phyloP scores from a whole-genome alignment of 169 alveolate species.

The Cryptosporidium parvum region DNA sequence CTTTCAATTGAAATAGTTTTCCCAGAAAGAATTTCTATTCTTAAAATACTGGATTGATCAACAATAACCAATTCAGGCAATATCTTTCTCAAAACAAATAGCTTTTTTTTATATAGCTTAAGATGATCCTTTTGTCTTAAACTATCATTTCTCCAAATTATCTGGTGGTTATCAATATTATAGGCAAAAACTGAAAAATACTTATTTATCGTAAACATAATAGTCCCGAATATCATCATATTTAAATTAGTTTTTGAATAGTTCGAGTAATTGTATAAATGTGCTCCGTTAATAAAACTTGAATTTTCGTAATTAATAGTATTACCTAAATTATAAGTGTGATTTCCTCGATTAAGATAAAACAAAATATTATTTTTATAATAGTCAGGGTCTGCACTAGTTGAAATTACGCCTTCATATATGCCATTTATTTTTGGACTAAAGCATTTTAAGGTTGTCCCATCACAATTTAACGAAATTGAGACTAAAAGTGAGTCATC shows the following conservation, averaged over 20 bases:
- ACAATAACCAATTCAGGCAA: conserved; percentile 7
- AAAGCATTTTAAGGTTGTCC: not conserved
- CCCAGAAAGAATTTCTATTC: conserved; percentile 37
- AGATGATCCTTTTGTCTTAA: not conserved
- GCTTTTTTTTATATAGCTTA: not conserved
- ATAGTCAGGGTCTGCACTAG: not conserved
- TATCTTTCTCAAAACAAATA: conserved; percentile 1
- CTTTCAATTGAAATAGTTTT: conserved; percentile 22
- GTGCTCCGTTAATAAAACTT: conserved; percentile 3
- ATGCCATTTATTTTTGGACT: conserved; percentile 25
- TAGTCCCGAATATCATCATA: conserved; percentile 19
- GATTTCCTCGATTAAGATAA: not conserved
- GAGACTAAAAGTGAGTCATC: conserved; percentile 19
- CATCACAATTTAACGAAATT: conserved; percentile 41
- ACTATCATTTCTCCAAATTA: conserved; percentile 57
- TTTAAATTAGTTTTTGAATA: not conserved
- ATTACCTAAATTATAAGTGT: not conserved
- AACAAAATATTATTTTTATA: conserved; percentile 13
- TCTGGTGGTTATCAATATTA: not conserved
- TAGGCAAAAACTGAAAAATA: conserved; percentile 24
- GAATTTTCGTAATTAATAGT: not conserved
- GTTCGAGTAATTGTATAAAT: conserved; percentile 6
- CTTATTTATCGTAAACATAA: conserved; percentile 39
- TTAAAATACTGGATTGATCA: conserved; percentile 6
- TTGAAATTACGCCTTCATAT: conserved; percentile 45